Percentiles rank a stretch among this genome's conserved stretches.
These are phyloP conservation scores for Diospyros kaki DNA, from an alignment of 148 eudicot species.

Conservation along the genomic window DNA sequence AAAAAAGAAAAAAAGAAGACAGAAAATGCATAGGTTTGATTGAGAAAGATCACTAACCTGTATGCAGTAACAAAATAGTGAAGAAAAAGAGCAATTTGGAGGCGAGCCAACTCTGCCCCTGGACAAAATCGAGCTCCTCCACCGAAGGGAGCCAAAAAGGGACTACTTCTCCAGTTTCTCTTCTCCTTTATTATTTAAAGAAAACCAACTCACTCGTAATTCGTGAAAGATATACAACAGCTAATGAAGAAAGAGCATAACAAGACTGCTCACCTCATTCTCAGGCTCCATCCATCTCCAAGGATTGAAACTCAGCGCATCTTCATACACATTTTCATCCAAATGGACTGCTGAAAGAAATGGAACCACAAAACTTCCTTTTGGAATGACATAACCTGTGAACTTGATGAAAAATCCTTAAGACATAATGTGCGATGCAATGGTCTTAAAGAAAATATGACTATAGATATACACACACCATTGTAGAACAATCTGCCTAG, in stretches of 20 bases:
- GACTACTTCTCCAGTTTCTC: conserved; percentile 50
- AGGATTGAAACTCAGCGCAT: conserved; percentile 37
- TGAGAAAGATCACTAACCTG: conserved; percentile 20
- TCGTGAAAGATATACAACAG: neutral
- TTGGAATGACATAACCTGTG: conserved; percentile 47
- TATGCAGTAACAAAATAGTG: conserved; percentile 43
- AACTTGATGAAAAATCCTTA: neutral
- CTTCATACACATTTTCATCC: conserved; percentile 37
- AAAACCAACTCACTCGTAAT: neutral
- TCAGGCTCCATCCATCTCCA: conserved; percentile 53
- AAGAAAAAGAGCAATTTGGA: conserved; percentile 50
- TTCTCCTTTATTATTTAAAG: conserved; percentile 30
- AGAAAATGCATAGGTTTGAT: neutral
- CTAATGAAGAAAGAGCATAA: neutral
- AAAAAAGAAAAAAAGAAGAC: neutral
- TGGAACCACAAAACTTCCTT: conserved; percentile 57
- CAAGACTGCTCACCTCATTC: conserved; percentile 29
- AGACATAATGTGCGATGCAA: neutral
- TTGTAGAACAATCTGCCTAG: no score
- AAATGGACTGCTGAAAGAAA: conserved; percentile 58
- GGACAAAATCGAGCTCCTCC: conserved; percentile 60
- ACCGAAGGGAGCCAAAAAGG: conserved; percentile 45
- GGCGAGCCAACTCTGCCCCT: conserved; percentile 64
- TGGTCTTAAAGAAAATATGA: neutral
- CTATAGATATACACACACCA: no score